Evolutionary conservation across 179 eudicot genomes (phyloP).

Genomic region (Nepenthes alata): DNA sequence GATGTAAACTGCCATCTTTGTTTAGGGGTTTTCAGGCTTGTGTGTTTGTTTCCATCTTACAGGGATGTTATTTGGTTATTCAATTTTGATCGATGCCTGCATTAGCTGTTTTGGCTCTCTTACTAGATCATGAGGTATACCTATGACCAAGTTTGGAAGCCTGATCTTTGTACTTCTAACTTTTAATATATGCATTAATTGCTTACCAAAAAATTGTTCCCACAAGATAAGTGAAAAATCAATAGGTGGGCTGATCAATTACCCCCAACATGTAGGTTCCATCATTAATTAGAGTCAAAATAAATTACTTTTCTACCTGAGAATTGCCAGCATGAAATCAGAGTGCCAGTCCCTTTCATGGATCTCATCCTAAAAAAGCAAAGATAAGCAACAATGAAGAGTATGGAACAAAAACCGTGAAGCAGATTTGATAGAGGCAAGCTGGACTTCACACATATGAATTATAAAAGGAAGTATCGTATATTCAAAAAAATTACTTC

Average conservation of each 20-base stretch:
- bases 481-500: too few species aligned
- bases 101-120: too few species aligned
- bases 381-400: slow-evolving; percentile 4
- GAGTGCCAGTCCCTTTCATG: slow-evolving; percentile 93
- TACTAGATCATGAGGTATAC: too few species aligned
- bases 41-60: too few species aligned
- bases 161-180: too few species aligned
- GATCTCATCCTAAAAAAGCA: slow-evolving; percentile 60
- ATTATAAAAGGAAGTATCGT: too few species aligned
- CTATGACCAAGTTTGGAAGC: too few species aligned
- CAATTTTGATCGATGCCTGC: too few species aligned
- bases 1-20: too few species aligned
- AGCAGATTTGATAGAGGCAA: background rate
- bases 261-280: background rate
- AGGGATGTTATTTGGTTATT: too few species aligned
- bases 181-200: too few species aligned
- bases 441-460: background rate
- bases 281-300: background rate
- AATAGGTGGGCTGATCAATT: background rate
- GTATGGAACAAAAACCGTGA: background rate
- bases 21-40: too few species aligned
- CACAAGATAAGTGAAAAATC: background rate
- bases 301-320: slow-evolving; percentile 39
- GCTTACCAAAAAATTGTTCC: background rate
- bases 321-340: slow-evolving; percentile 82